Conservation (phyloP, 2,329 filamentous ascomycete genomes). For the Dactylellina drechsleri region DNA sequence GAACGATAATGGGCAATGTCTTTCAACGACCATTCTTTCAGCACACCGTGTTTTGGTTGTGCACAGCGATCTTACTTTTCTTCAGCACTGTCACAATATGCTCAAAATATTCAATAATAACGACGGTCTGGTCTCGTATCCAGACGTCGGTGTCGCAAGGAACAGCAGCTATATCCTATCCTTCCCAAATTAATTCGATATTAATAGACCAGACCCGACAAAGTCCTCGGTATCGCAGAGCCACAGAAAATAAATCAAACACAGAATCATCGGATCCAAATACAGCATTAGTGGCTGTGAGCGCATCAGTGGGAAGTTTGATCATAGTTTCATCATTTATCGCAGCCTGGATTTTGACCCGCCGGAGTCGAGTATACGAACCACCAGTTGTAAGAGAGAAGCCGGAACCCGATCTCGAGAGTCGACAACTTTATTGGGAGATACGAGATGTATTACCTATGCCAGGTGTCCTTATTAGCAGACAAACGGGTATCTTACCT, state of each 20-base stretch:
- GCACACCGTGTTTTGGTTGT: too few relatives aligned
- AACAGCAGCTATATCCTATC: too few relatives aligned
- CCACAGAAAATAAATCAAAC: background rate
- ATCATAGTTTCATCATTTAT: background rate
- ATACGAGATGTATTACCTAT: background rate
- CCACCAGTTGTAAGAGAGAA: background rate
- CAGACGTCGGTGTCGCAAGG: too few relatives aligned
- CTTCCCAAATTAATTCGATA: too few relatives aligned
- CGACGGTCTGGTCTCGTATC: too few relatives aligned
- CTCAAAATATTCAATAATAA: too few relatives aligned
- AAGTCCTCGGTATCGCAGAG: too few relatives aligned
- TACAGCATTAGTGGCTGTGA: background rate
- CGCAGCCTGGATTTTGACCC: background rate
- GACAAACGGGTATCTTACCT: background rate
- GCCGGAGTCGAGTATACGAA: background rate
- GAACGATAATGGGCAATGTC: too few relatives aligned
- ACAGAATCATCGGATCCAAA: background rate
- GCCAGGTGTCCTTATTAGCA: background rate
- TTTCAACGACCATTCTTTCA: too few relatives aligned
- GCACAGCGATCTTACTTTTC: too few relatives aligned
- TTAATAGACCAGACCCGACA: too few relatives aligned
- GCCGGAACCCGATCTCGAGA: background rate
- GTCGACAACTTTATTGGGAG: background rate
- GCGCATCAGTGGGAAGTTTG: background rate
- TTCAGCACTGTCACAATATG: too few relatives aligned